These are phyloP conservation scores for Allantophomopsis cytisporea DNA, from an alignment of 2,329 filamentous ascomycete genomes.

Conservation along the genomic window DNA sequence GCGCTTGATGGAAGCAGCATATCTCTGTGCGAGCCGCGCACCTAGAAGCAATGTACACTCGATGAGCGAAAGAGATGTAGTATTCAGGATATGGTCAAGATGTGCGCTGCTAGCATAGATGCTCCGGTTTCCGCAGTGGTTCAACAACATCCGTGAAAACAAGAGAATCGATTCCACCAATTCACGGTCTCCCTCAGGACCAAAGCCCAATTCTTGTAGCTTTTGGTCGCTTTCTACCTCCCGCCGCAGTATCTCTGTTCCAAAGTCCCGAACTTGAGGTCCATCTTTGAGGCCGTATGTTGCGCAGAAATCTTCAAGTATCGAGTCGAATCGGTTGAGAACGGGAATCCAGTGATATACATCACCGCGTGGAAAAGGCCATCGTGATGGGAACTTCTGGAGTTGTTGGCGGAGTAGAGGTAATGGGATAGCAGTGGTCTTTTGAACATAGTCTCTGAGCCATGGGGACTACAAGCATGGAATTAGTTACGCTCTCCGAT, in stretches of 20 bases:
- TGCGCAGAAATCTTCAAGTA: constrained; percentile 69
- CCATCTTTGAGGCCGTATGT: constrained; percentile 70
- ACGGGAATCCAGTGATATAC: constrained; percentile 97
- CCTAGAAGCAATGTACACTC: constrained; percentile 67
- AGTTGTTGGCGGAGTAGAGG: constrained; percentile 68
- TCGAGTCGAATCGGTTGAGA: constrained; percentile 82
- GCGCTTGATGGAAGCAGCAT: constrained; percentile 77
- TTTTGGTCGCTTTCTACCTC: constrained; percentile 26
- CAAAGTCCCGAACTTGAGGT: constrained; percentile 69
- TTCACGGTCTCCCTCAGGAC: constrained; percentile 63
- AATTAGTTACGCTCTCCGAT: too few relatives aligned
- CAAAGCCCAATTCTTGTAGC: constrained; percentile 47
- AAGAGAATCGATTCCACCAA: constrained; percentile 68
- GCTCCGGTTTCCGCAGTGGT: constrained; percentile 93
- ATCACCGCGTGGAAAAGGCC: constrained; percentile 92
- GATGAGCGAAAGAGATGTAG: constrained; percentile 67
- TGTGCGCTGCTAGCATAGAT: constrained; percentile 90
- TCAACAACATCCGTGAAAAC: constrained; percentile 78
- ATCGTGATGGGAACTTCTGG: constrained; percentile 69
- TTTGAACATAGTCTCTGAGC: constrained; percentile 67
- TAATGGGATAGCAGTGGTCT: constrained; percentile 54
- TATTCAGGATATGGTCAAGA: constrained; percentile 79
- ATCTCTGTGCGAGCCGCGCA: constrained; percentile 80
- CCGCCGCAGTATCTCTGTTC: constrained; percentile 27
- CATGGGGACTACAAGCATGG: constrained; percentile 58